phyloP scores from a whole-genome alignment of 495 filamentous ascomycete genomes.

The Glonium stellatum region DNA sequence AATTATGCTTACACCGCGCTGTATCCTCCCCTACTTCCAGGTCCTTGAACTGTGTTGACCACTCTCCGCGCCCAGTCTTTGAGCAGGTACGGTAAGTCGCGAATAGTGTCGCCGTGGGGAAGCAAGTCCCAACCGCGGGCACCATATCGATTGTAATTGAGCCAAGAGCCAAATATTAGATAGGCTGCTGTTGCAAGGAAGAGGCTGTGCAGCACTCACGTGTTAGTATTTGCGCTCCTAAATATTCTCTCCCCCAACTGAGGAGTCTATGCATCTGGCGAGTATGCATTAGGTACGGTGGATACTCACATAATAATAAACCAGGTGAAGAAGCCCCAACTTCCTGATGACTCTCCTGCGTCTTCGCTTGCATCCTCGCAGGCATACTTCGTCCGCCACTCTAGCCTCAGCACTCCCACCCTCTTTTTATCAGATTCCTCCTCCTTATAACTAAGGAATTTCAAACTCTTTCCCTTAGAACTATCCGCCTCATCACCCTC shows the following conservation, averaged over 20 bases:
- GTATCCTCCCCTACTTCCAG: constrained; percentile 78
- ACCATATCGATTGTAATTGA: constrained; percentile 96
- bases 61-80: constrained; percentile 78
- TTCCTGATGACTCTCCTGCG: constrained; percentile 29
- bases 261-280: neutral
- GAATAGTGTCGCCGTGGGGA: constrained; percentile 85
- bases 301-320: constrained; percentile 80
- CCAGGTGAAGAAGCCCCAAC: constrained; percentile 98
- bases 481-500: constrained; percentile 36
- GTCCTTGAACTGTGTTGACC: constrained; percentile 74
- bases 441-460: constrained; percentile 60
- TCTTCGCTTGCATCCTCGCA: constrained; percentile 59
- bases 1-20: constrained; percentile 65
- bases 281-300: neutral
- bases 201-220: constrained; percentile 43
- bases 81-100: constrained; percentile 85
- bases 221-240: neutral
- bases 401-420: constrained; percentile 56
- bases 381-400: constrained; percentile 80
- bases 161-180: constrained; percentile 96
- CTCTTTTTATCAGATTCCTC: constrained; percentile 35
- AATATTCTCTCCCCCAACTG: no score
- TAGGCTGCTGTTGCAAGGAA: constrained; percentile 85
- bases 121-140: constrained; percentile 92
- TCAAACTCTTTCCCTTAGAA: constrained; percentile 48